These are phyloP conservation scores for Gossypioides kirkii DNA, from an alignment of 345 rosid genomes.

Conservation along the genomic window DNA sequence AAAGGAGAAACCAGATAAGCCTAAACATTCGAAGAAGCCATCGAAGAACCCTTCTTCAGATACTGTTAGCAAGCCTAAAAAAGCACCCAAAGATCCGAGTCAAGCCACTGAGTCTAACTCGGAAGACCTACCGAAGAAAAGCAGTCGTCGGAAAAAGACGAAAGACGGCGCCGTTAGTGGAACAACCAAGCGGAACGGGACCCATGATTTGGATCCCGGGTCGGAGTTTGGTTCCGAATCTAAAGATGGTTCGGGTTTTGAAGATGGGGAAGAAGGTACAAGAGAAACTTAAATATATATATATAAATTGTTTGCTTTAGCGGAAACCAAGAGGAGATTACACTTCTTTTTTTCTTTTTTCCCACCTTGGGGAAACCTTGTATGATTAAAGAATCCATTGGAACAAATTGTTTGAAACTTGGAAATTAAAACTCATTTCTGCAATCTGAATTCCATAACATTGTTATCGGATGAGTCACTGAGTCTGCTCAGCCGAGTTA, in stretches of 20 bases:
- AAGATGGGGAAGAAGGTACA: not conserved
- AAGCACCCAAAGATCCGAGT: conserved; percentile 18
- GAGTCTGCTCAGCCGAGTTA: not conserved
- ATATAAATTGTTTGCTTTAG: not conserved
- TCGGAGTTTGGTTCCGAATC: not conserved
- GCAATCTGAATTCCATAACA: conserved; percentile 30
- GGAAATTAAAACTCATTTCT: conserved; percentile 36
- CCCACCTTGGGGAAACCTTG: not conserved
- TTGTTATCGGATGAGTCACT: not conserved
- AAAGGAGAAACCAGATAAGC: conserved; percentile 43
- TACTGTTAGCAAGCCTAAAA: not conserved
- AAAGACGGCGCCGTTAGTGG: conserved; percentile 30
- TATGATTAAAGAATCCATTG: not conserved
- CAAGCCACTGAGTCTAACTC: conserved; percentile 18
- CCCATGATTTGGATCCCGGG: conserved; percentile 28
- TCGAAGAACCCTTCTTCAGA: conserved; percentile 22
- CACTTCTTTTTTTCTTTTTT: not conserved
- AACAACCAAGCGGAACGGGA: conserved; percentile 24
- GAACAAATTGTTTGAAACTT: not conserved
- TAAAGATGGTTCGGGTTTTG: not conserved
- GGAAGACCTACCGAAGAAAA: conserved; percentile 35
- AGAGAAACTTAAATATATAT: not conserved
- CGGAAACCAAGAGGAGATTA: not conserved
- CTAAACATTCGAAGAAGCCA: conserved; percentile 40
- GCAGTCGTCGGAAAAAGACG: conserved; percentile 41